Evolutionary conservation across 148 eudicot species (phyloP).

Genomic region (Mesembryanthemum crystallinum): DNA sequence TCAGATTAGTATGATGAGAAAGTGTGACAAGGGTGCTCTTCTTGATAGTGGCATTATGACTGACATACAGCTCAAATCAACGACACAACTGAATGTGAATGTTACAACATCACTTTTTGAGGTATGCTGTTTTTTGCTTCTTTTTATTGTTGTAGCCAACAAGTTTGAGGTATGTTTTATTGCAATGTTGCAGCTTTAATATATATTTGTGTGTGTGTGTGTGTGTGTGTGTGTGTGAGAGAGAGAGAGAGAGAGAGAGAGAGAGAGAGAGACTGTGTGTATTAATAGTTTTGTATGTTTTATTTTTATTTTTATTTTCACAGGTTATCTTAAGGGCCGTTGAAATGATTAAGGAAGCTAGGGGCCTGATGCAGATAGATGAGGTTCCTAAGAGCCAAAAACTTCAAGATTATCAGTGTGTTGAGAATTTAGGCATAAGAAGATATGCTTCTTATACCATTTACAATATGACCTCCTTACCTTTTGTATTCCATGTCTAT

Average conservation of each 20-base stretch:
- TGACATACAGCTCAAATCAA: constrained; percentile 55
- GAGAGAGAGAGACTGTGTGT: no score
- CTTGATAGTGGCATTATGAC: constrained; percentile 43
- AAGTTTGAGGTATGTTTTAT: not conserved
- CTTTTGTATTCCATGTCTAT: constrained; percentile 59
- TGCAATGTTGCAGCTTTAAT: not conserved
- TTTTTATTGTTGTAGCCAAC: no score
- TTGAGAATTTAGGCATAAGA: constrained; percentile 44
- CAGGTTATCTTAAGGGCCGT: constrained; percentile 68
- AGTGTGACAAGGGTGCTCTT: constrained; percentile 56
- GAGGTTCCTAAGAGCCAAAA: constrained; percentile 43
- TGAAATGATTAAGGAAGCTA: constrained; percentile 72
- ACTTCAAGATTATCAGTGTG: constrained; percentile 39
- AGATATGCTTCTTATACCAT: constrained; percentile 83
- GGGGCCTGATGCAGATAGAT: constrained; percentile 38
- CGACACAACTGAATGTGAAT: constrained; percentile 67
- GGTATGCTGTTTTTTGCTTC: constrained; percentile 35
- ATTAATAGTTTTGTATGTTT: not conserved
- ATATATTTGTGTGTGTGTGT: not conserved
- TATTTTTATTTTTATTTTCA: constrained; percentile 18
- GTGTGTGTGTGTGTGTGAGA: no score
- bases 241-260: no score
- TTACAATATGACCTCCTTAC: constrained; percentile 79
- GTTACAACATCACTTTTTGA: constrained; percentile 72
- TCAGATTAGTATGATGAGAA: constrained; percentile 45